A percentile compares a stretch with the other conserved stretches of the same genome.
phyloP scores from a whole-genome alignment of 352 stramenopile genomes.

The Globisporangium ultimum region DNA sequence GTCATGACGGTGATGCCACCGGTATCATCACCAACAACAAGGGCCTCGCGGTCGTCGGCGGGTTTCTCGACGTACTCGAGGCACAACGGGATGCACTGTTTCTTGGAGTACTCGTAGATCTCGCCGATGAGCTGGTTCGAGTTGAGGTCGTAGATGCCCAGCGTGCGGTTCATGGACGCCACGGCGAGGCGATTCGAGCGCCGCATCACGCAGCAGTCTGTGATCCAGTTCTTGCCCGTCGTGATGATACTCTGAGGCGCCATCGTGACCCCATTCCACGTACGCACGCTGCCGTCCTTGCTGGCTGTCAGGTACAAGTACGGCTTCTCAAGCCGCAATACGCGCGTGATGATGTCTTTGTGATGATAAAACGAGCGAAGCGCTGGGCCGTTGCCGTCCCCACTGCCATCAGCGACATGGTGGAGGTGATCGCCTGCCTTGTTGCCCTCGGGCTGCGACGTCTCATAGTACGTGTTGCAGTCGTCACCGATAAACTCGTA shows the following conservation, averaged over 20 bases:
- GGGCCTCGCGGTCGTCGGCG: slow-evolving; percentile 61
- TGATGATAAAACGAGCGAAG: slow-evolving; percentile 38
- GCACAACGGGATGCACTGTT: slow-evolving; percentile 77
- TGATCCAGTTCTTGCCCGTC: slow-evolving; percentile 76
- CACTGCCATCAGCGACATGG: neutral
- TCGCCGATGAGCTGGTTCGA: slow-evolving; percentile 66
- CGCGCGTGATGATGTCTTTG: slow-evolving; percentile 71
- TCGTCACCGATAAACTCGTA: slow-evolving; percentile 66
- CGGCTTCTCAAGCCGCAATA: slow-evolving; percentile 62
- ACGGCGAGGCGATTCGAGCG: slow-evolving; percentile 77
- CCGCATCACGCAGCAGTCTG: slow-evolving; percentile 76
- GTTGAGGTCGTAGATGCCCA: slow-evolving; percentile 75
- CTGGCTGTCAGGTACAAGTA: slow-evolving; percentile 71
- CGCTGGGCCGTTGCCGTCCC: neutral
- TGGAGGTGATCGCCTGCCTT: slow-evolving; percentile 31
- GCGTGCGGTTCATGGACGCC: slow-evolving; percentile 70
- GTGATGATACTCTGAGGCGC: slow-evolving; percentile 56
- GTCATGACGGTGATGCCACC: slow-evolving; percentile 71
- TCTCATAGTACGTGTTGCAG: slow-evolving; percentile 62
- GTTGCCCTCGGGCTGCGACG: slow-evolving; percentile 36
- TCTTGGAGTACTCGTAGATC: slow-evolving; percentile 72
- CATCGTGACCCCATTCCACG: slow-evolving; percentile 70
- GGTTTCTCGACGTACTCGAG: slow-evolving; percentile 80
- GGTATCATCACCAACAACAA: slow-evolving; percentile 76
- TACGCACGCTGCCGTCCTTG: slow-evolving; percentile 72